These are phyloP conservation scores for Sporisorium scitamineum DNA, from an alignment of 1,284 basidiomycete genomes.

Conservation along the genomic window DNA sequence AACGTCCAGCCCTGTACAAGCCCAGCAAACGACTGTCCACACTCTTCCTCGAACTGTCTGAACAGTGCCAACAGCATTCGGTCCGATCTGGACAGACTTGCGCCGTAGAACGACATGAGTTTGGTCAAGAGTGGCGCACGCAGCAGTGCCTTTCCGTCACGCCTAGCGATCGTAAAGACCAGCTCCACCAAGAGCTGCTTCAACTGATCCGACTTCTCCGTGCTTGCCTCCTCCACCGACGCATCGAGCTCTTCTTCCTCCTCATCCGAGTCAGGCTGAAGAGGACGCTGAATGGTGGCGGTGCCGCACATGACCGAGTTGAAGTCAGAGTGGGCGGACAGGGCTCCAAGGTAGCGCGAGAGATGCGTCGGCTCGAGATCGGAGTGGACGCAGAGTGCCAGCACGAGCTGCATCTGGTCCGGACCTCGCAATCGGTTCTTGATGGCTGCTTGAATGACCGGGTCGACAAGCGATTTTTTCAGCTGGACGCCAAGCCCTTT, in stretches of 20 bases:
- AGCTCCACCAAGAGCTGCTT: constrained; percentile 72
- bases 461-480: constrained; percentile 79
- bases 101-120: constrained; percentile 79
- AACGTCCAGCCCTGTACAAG: constrained; percentile 43
- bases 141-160: constrained; percentile 82
- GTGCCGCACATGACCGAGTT: constrained; percentile 27
- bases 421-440: constrained; percentile 74
- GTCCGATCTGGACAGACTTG: constrained; percentile 77
- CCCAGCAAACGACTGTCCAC: constrained; percentile 74
- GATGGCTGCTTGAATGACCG: constrained; percentile 77
- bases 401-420: constrained; percentile 73
- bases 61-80: constrained; percentile 79
- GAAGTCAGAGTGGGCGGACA: constrained; percentile 53
- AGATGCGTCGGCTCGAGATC: constrained; percentile 25
- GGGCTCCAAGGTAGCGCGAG: constrained; percentile 45
- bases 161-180: constrained; percentile 77
- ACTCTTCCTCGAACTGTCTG: constrained; percentile 80
- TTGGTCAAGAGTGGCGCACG: constrained; percentile 84
- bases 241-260: constrained; percentile 65
- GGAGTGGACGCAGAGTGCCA: constrained; percentile 68
- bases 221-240: background rate
- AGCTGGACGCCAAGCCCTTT: constrained; percentile 59
- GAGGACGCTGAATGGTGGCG: constrained; percentile 60
- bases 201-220: constrained; percentile 11
- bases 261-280: background rate